Percentiles rank a stretch among this genome's conserved stretches.
Evolutionary conservation across 495 filamentous ascomycete species (phyloP).

Genomic region (Aspergillus bertholletiae): DNA sequence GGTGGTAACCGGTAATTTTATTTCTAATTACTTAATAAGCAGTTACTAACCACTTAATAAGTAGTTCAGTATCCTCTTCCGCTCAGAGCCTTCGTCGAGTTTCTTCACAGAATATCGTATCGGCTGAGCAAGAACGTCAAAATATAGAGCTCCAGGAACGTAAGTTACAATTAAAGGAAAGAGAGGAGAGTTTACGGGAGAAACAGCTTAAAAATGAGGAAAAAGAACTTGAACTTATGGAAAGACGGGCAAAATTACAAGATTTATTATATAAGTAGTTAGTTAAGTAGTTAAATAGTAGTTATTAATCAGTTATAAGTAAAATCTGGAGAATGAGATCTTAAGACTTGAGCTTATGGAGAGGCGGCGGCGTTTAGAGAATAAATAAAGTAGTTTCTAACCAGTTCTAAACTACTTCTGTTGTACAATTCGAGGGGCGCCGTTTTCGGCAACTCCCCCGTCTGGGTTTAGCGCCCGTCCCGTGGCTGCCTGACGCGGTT

Average conservation of each 20-base stretch:
- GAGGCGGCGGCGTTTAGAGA: background rate
- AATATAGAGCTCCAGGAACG: constrained; percentile 4
- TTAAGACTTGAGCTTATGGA: constrained; percentile 10
- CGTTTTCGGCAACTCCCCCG: too few relatives aligned
- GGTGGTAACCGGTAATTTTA: too few relatives aligned
- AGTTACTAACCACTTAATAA: background rate
- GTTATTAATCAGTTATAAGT: too few relatives aligned
- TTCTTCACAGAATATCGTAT: constrained; percentile 1
- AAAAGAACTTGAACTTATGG: too few relatives aligned
- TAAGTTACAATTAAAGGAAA: background rate
- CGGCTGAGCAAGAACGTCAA: constrained; percentile 5
- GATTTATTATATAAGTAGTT: too few relatives aligned
- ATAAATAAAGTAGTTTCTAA: too few relatives aligned
- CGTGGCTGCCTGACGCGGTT: too few relatives aligned
- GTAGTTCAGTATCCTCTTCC: background rate
- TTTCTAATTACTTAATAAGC: constrained; percentile 2
- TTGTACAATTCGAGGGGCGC: too few relatives aligned
- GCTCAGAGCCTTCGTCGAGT: background rate
- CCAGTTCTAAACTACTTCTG: too few relatives aligned
- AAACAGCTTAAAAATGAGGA: background rate
- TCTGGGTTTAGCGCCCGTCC: too few relatives aligned
- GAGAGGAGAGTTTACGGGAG: background rate
- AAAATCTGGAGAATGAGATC: constrained; percentile 6
- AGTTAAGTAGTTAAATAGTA: too few relatives aligned
- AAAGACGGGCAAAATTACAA: too few relatives aligned